Evolutionary conservation across 495 filamentous ascomycete species (phyloP), one percentile per base, ranked within the genome.

Genomic region (Tricharina praecox): DNA sequence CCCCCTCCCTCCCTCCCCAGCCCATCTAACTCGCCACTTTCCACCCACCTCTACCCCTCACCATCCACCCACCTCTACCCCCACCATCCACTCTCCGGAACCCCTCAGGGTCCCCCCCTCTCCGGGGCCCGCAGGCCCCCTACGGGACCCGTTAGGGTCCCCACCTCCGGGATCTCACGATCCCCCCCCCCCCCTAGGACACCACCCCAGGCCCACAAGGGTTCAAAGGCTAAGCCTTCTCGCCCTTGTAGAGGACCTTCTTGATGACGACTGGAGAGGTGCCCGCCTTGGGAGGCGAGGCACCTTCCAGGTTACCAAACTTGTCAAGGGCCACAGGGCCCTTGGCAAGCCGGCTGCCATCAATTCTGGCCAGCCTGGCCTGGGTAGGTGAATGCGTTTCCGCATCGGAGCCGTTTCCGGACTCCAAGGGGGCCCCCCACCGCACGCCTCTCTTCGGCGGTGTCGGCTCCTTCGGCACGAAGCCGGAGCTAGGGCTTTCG

Each of bases 201-300:
- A n/a, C n/a, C n/a, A n/a, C n/a, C n/a, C n/a, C n/a, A n/a, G n/a
- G n/a, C n/a, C n/a, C n/a, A n/a, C n/a, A n/a, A n/a, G n/a, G n/a
- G n/a, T n/a, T n/a, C n/a, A n/a, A n/a, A n/a, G n/a, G n/a, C n/a
- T n/a, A n/a, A n/a, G n/a, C n/a, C n/a, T n/a, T n/a, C 20, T 46
- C 43, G 9, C 43, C 43, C 24, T 46, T 46, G 18, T 46, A 46
- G 25, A 46, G 30, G 3, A 46, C 26, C 43, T 46, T 46, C 26
- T 35, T 46, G 20, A 46, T 46, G 4, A 46, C 26, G 10, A 33
- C 28, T 1, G 43, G 43, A n/a, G 23, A 15, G 21, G 9, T 18
- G 34, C 40, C 40, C n/a, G 15, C 10, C 20, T 43, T 43, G 7
- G 24, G 21, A 13, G 40, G 40, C 13, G 21, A 25, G 11, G 23